Conservation (phyloP, 2,329 filamentous ascomycete genomes). For the Dryadomyces quercivorus region DNA sequence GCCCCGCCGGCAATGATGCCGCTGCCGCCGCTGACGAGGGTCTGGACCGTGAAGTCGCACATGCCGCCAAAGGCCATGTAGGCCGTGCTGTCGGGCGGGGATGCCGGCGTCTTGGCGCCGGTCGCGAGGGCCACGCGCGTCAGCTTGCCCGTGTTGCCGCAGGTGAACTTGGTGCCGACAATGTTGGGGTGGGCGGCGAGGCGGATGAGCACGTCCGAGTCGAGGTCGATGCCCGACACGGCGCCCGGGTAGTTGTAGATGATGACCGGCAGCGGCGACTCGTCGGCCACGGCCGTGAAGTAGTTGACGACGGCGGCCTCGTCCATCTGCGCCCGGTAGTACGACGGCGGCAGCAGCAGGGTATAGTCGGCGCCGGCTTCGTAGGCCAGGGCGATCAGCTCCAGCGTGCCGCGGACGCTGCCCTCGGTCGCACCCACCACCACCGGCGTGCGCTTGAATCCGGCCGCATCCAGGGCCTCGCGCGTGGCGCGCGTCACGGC, state of each 20-base stretch:
- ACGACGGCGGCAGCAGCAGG: slow-evolving; percentile 68
- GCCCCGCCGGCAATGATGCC: slow-evolving; percentile 80
- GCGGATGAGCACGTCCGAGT: slow-evolving; percentile 73
- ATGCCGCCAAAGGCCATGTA: slow-evolving; percentile 86
- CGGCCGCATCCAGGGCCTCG: slow-evolving; percentile 69
- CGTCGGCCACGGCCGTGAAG: slow-evolving; percentile 56
- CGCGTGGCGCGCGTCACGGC: slow-evolving; percentile 66
- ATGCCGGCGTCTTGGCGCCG: slow-evolving; percentile 54
- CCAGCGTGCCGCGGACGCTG: slow-evolving; percentile 68
- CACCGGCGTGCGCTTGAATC: slow-evolving; percentile 63
- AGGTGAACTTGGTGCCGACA: slow-evolving; percentile 83
- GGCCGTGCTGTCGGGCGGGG: slow-evolving; percentile 37
- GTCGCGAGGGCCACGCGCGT: slow-evolving; percentile 67
- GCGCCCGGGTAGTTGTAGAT: slow-evolving; percentile 89
- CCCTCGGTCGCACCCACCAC: slow-evolving; percentile 74
- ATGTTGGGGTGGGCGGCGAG: slow-evolving; percentile 74
- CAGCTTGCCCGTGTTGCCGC: slow-evolving; percentile 80
- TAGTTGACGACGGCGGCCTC: slow-evolving; percentile 53
- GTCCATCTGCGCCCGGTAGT: slow-evolving; percentile 68
- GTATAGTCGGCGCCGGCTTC: slow-evolving; percentile 68
- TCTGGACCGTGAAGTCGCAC: slow-evolving; percentile 78
- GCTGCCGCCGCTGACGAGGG: slow-evolving; percentile 63
- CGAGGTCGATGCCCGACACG: slow-evolving; percentile 78
- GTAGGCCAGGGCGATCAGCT: slow-evolving; percentile 54
- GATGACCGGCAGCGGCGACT: slow-evolving; percentile 63